Base-by-base conservation (phyloP, 2,329 filamentous ascomycete genomes). In the Claviceps sp. region DNA sequence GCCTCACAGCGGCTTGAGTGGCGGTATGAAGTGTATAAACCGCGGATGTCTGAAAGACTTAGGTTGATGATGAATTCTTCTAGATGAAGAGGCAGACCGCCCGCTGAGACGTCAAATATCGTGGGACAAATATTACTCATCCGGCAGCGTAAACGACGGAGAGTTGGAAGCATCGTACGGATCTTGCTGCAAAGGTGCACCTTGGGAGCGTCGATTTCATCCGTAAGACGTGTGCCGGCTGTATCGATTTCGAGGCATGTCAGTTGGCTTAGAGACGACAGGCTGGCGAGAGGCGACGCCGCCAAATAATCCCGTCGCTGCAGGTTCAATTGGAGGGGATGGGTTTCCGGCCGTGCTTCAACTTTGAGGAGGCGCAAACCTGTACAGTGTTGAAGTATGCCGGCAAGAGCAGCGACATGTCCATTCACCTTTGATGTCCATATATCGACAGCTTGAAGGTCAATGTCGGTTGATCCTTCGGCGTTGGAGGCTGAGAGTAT, bases 201-300 rank as follows among this genome's bases (percentile, higher is more conserved):
- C 26, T 18, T 37, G 30, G 51, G 13, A 20, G 51, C n/a, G 43
- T 45, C 30, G 41, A 14, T 48, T 13, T 42, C 14, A 24, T 20
- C 24, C 16, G 50, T 42, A 16, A 50, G 41, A 43, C n/a, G 14
- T 52, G 50, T 54, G 34, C 53, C 53, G 13, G 40, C 47, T 47
- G 47, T 44, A 50, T 54, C 53, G 18, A 54, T 50, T 47, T 54
- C 53, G 26, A 54, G 50, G 50, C 53, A 52, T 30, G 50, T 52
- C 8, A 54, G 41, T n/a, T 47, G 42, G 47, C 42, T 52, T 22
- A 52, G 40, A 37, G 50, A 54, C 5, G 52, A 20, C 5, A 54
- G 53, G 41, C 50, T 50, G n/a, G 20, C 37, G 9, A 54, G 46
- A 50, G 50, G 47, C 42, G n/a, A 40, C 34, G 37, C 42, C 47